These are phyloP conservation scores for Diaporthe caulivora DNA, from an alignment of 2,329 filamentous ascomycete species.

Conservation along the genomic window DNA sequence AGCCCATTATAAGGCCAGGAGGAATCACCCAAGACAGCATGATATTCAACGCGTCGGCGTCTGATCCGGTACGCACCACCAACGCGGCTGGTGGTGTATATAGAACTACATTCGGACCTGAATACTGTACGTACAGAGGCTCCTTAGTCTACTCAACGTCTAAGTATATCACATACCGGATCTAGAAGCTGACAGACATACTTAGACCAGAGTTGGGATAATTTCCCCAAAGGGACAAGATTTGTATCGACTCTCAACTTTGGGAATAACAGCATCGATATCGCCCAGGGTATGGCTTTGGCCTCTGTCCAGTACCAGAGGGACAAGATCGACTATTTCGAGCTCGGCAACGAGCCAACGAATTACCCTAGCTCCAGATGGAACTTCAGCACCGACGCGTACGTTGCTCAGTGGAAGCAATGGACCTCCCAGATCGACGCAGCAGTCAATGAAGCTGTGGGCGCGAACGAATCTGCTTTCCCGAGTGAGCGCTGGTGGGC, in stretches of 20 bases:
- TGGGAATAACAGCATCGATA: constrained; percentile 11
- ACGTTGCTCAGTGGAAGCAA: constrained; percentile 15
- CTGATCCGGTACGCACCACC: constrained; percentile 14
- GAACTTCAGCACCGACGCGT: constrained; percentile 20
- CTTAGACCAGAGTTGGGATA: constrained; percentile 20
- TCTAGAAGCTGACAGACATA: background rate
- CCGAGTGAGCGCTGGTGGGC: constrained; percentile 25
- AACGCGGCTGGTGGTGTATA: constrained; percentile 24
- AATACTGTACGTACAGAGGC: background rate
- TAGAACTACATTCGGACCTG: constrained; percentile 9
- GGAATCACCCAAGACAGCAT: constrained; percentile 24
- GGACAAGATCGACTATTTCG: constrained; percentile 28
- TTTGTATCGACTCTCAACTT: constrained; percentile 20
- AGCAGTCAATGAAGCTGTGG: constrained; percentile 1
- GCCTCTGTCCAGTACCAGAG: constrained; percentile 18
- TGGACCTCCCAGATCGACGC: constrained; percentile 19
- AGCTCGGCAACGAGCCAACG: constrained; percentile 28
- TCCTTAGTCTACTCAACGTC: too few relatives aligned
- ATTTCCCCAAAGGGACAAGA: constrained; percentile 19
- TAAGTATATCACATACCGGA: too few relatives aligned
- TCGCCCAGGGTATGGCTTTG: constrained; percentile 10
- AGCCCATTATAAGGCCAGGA: constrained; percentile 1
- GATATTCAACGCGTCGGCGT: constrained; percentile 19
- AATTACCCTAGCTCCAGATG: constrained; percentile 16
- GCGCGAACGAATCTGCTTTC: constrained; percentile 4